Base-by-base conservation (phyloP, 2,329 filamentous ascomycete species). In the Macrophomina pseudophaseolina region DNA sequence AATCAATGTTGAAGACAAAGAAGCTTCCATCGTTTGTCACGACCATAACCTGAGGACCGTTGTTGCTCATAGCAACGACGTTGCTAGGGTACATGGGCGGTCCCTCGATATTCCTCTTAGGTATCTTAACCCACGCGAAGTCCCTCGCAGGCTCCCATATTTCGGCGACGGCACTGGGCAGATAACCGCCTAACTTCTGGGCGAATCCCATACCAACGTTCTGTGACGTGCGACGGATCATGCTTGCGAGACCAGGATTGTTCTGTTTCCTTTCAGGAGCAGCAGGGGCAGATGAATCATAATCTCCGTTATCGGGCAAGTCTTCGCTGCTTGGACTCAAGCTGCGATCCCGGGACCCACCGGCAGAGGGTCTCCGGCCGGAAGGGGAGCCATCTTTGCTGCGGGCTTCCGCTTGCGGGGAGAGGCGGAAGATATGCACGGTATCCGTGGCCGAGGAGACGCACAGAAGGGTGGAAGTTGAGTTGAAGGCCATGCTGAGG, bases 401-500 rank as follows among this genome's bases (percentile, higher is more conserved):
- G 28, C 54, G 54, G 4, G 54, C 35, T 18, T 62, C 65, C 1
- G 46, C 3, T 23, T 67, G 64, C 16, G 65, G 54, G 7, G 64
- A 54, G 63, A 99, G 85, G 65, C 94, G 92, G 82, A 99, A 99
- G 62, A 99, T 93, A 77, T 99, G 95, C 9, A 99, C 90, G 0
- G 95, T 99, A 74, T 99, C 95, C 0, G 94, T 97, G 1, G 93
- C 94, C 3, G 94, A 98, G 5, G 95, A 98, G 48, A 99, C 94
- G 74, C 94, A 97, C 42, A 99, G 87, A 11, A 99, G 84, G 1
- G 94, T 97, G 2, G 94, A 97, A 67, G 91, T 93, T 59, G 93
- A 89, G 78, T 99, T 99, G 81, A 99, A 99, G 1, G 94, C 97
- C 93, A 99, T 97, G 86, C 93, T 97, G 81, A 94, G 97, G 72